phyloP scores from a whole-genome alignment of 768 basidiomycete species.

The Boletus subparvulus region DNA sequence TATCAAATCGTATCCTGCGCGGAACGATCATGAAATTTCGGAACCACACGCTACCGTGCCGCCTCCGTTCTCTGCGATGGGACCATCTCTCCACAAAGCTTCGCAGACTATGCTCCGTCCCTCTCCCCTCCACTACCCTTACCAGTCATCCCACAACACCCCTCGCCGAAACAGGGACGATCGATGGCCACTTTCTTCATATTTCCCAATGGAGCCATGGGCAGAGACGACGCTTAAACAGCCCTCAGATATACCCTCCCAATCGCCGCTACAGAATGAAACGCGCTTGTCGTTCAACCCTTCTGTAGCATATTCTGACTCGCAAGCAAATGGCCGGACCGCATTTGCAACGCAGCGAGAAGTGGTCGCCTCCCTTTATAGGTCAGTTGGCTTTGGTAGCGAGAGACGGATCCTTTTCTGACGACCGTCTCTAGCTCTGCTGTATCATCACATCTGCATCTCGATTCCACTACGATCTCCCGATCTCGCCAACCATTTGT shows the following conservation, averaged over 20 bases:
- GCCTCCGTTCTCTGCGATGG: slow-evolving; percentile 34
- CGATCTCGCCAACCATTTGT: slow-evolving; percentile 10
- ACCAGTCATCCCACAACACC: slow-evolving; percentile 24
- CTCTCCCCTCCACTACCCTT: slow-evolving; percentile 24
- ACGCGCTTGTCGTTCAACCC: slow-evolving; percentile 42
- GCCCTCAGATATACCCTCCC: slow-evolving; percentile 13
- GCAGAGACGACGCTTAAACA: slow-evolving; percentile 21
- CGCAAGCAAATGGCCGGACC: slow-evolving; percentile 8
- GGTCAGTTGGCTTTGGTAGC: slow-evolving; percentile 35
- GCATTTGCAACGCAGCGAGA: slow-evolving; percentile 9
- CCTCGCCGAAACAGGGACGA: slow-evolving; percentile 10
- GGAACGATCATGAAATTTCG: neutral
- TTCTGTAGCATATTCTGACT: slow-evolving; percentile 45
- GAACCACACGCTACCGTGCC: slow-evolving; percentile 25
- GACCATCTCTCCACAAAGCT: slow-evolving; percentile 39
- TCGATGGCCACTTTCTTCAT: slow-evolving; percentile 5
- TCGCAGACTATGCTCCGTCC: slow-evolving; percentile 22
- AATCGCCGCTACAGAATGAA: slow-evolving; percentile 10
- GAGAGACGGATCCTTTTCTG: slow-evolving; percentile 1
- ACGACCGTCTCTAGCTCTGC: slow-evolving; percentile 42
- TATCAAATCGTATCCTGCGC: neutral
- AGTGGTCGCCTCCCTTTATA: slow-evolving; percentile 52
- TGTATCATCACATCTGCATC: slow-evolving; percentile 48
- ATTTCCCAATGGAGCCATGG: slow-evolving; percentile 1
- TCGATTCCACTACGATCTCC: slow-evolving; percentile 3